These are phyloP conservation scores for Morella rubra DNA, from an alignment of 306 rosid species.

Conservation along the genomic window DNA sequence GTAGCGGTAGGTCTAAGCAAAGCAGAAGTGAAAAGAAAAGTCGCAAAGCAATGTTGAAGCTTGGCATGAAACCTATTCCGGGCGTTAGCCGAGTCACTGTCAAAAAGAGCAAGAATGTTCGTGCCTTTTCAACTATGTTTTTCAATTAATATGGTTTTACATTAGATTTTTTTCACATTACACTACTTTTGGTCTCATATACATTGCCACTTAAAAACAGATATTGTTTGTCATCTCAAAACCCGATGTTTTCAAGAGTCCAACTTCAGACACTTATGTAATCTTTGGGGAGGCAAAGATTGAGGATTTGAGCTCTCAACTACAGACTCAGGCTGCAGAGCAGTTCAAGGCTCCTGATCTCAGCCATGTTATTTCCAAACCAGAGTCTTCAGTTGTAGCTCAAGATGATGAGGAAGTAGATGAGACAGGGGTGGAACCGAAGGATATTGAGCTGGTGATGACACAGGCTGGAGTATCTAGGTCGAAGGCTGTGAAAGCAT, in stretches of 20 bases:
- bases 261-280: constrained; percentile 79
- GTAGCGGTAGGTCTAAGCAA: constrained; percentile 80
- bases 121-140: constrained; percentile 11
- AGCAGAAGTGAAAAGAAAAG: constrained; percentile 90
- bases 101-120: constrained; percentile 87
- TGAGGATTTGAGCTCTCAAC: constrained; percentile 85
- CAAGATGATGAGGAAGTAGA: constrained; percentile 84
- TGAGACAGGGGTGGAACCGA: constrained; percentile 77
- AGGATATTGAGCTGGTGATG: constrained; percentile 86
- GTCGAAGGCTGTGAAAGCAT: constrained; percentile 76
- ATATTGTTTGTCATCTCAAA: constrained; percentile 81
- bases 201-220: constrained; percentile 27
- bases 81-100: constrained; percentile 88
- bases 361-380: constrained; percentile 56
- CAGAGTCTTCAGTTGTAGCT: constrained; percentile 54
- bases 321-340: constrained; percentile 91
- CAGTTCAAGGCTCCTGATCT: constrained; percentile 86
- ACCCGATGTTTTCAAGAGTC: constrained; percentile 93
- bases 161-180: neutral
- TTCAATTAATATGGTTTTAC: neutral
- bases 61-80: constrained; percentile 78
- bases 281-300: constrained; percentile 91
- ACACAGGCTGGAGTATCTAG: constrained; percentile 92
- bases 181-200: neutral
- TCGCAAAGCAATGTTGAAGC: constrained; percentile 88